Evolutionary conservation across 2,329 filamentous ascomycete genomes (phyloP).

Genomic region (Calonectria hongkongensis): DNA sequence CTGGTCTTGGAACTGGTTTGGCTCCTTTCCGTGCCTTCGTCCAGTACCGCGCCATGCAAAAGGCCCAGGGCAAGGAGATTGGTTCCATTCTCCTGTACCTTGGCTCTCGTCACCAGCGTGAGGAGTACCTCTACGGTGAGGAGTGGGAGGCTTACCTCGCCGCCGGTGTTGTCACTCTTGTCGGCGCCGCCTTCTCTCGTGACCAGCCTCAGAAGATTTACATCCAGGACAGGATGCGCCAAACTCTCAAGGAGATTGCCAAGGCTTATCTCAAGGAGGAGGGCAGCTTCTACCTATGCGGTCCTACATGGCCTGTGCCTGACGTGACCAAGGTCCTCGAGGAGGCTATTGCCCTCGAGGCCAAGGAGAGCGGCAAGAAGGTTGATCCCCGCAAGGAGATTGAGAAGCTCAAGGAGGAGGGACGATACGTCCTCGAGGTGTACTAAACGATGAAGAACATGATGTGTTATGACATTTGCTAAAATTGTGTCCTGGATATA

Average conservation of each 20-base stretch:
- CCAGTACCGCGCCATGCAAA: conserved; percentile 98
- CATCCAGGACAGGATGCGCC: conserved; percentile 98
- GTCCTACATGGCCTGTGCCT: conserved; percentile 98
- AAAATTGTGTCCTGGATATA: conserved; percentile 49
- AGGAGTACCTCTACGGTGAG: conserved; percentile 99
- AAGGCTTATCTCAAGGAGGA: conserved; percentile 91
- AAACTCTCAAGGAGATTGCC: conserved; percentile 88
- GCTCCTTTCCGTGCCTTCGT: conserved; percentile 99
- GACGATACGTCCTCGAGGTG: conserved; percentile 96
- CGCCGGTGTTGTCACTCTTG: conserved; percentile 93
- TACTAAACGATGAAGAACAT: conserved; percentile 75
- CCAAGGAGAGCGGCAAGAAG: conserved; percentile 83
- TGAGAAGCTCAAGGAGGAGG: conserved; percentile 96
- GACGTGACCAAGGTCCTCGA: conserved; percentile 95
- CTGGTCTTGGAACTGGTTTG: conserved; percentile 96
- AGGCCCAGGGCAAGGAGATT: conserved; percentile 96
- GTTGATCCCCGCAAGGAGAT: conserved; percentile 92
- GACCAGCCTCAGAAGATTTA: conserved; percentile 99
- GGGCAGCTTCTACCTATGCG: conserved; percentile 97
- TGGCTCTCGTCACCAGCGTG: conserved; percentile 96
- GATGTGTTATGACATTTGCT: conserved; percentile 40
- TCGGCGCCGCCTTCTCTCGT: conserved; percentile 95
- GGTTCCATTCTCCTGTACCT: conserved; percentile 96
- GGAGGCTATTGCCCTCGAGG: conserved; percentile 90
- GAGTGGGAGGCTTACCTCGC: conserved; percentile 99